Evolutionary conservation across 1,139 yeast genomes (phyloP), one percentile per base, ranked within the genome.

Genomic region (Candida sp.): DNA sequence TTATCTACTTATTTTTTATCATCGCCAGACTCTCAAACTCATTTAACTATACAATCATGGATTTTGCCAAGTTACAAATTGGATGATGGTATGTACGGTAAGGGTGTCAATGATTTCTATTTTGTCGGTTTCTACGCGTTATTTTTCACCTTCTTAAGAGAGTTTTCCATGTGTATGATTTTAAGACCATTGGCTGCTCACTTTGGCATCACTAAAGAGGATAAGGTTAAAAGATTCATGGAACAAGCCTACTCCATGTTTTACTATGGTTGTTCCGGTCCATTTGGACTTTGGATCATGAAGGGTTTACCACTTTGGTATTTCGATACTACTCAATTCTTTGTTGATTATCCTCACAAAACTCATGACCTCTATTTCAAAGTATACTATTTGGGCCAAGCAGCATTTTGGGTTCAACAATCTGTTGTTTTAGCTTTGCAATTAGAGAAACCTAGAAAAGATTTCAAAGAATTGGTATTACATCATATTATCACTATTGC

Each of bases 391-490:
- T 73, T 93, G 51, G 82, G 89, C 34, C 99, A 93, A 69, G 97
- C 98, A 5, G 87, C 97, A 2, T 93, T 89, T 65, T 93, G 99
- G 99, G 83, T 90, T 15, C 99, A 93, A 68, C 99, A 93, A 66
- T 84, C 95, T 1, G 81, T 87, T 36, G 85, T 93, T 23, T 73
- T 93, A 49, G 68, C 83, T 44, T 73, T 95, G 52, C 96, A 87
- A 64, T 76, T 93, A 49, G 99, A 93, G 65, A 89, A 89, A 64
- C 98, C 97, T 45, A 79, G 99, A 64, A 90, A 89, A 64, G 99
- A 93, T 64, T 91, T 84, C 65, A 73, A 82, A 55, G 99, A 93
- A 66, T 77, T 93, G 50, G 90, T 91, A 21, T 82, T 90, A 66
- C 99, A 93, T 63, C 99, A 93, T 63, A 79, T 93, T 50, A 83